Percentiles rank a stretch among this genome's conserved stretches.
These are phyloP conservation scores for Chernovozyma sophiae-reginae DNA, from an alignment of 1,139 yeast species.

Conservation along the genomic window DNA sequence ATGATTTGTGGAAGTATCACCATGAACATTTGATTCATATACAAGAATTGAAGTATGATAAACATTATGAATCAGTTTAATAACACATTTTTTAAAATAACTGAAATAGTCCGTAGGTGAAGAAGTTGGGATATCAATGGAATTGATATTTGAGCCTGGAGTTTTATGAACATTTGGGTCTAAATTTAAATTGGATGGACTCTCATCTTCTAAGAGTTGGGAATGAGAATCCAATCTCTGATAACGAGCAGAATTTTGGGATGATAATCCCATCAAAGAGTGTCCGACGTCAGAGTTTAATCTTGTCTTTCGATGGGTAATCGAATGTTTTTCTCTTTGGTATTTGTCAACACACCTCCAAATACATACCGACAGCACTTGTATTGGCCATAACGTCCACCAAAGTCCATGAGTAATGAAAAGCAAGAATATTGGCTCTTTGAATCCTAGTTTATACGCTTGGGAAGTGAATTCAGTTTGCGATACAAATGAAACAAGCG, in stretches of 20 bases:
- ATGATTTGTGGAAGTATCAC: constrained; percentile 33
- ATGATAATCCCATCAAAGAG: background rate
- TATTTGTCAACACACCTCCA: constrained; percentile 37
- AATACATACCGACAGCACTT: constrained; percentile 47
- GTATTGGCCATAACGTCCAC: constrained; percentile 73
- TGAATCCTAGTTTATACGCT: constrained; percentile 55
- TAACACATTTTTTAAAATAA: constrained; percentile 41
- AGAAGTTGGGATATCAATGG: constrained; percentile 10
- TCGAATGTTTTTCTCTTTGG: constrained; percentile 1
- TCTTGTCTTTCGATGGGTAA: background rate
- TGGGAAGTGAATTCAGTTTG: constrained; percentile 83
- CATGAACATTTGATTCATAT: constrained; percentile 38
- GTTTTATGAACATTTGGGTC: background rate
- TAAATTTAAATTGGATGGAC: constrained; percentile 1
- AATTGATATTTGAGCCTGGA: background rate
- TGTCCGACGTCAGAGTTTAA: background rate
- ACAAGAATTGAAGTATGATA: constrained; percentile 49
- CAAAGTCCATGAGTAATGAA: constrained; percentile 77
- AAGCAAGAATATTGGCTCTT: constrained; percentile 67
- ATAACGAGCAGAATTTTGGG: constrained; percentile 14
- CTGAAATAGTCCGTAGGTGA: constrained; percentile 17
- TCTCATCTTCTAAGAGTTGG: constrained; percentile 25
- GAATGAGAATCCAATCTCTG: constrained; percentile 27
- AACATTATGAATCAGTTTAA: constrained; percentile 48
- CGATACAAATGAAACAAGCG: constrained; percentile 62